Percentiles rank a stretch among this genome's conserved stretches.
These are phyloP conservation scores for Zopfia rhizophila DNA, from an alignment of 2,329 filamentous ascomycete genomes.

Conservation along the genomic window DNA sequence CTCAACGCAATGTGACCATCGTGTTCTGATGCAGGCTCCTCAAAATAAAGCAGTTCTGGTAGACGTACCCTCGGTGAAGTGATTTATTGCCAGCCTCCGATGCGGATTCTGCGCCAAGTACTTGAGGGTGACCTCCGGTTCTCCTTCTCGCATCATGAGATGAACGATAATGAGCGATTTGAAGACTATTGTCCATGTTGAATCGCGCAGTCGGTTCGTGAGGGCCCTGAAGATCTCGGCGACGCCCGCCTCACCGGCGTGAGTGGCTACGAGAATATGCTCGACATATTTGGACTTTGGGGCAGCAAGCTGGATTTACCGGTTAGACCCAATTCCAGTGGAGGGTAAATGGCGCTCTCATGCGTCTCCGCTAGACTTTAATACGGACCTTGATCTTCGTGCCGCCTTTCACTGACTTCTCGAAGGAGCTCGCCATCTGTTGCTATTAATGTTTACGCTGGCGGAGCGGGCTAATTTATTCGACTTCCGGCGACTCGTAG, in stretches of 20 bases:
- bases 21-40: background rate
- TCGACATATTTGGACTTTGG: conserved; percentile 99
- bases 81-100: conserved; percentile 85
- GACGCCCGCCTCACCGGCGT: conserved; percentile 92
- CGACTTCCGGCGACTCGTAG: conserved; percentile 8
- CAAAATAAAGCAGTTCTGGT: background rate
- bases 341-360: conserved; percentile 1
- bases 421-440: conserved; percentile 85
- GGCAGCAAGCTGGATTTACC: conserved; percentile 76
- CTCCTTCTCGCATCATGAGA: conserved; percentile 96
- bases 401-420: conserved; percentile 98
- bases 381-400: conserved; percentile 98
- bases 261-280: conserved; percentile 93
- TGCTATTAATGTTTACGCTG: conserved; percentile 23
- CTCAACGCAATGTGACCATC: conserved; percentile 1
- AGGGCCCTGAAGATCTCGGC: conserved; percentile 95
- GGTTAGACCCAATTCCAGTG: conserved; percentile 32
- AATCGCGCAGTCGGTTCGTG: conserved; percentile 88
- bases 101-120: conserved; percentile 82
- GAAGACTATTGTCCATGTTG: conserved; percentile 99
- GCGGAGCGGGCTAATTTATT: conserved; percentile 25
- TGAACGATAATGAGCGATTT: conserved; percentile 96
- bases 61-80: conserved; percentile 86
- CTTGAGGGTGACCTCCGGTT: conserved; percentile 85
- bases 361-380: conserved; percentile 10